Percentiles rank a stretch among this genome's conserved stretches.
Evolutionary conservation across 306 rosid species (phyloP).

Genomic region (Leucaena leucocephala): DNA sequence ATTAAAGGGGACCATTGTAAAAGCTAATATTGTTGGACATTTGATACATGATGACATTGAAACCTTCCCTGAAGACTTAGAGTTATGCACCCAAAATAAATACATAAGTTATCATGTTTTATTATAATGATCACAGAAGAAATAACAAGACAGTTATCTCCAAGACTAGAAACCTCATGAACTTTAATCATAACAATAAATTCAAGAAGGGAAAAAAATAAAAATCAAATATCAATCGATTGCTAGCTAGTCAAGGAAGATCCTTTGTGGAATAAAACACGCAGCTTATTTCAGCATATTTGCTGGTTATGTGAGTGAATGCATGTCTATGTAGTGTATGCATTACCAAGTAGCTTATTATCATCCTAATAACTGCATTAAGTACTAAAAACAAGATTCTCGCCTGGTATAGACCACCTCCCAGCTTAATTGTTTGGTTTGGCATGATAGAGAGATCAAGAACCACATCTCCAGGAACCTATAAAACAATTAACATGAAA

Average conservation of each 20-base stretch:
- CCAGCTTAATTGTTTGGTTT: constrained; percentile 88
- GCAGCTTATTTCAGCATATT: not conserved
- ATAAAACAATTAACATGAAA: constrained; percentile 17
- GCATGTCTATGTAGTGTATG: not conserved
- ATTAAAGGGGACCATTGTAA: not conserved
- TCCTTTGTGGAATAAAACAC: not conserved
- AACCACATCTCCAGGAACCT: constrained; percentile 91
- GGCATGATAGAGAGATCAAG: constrained; percentile 81
- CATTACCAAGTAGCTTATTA: not conserved
- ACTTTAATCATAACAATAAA: not conserved
- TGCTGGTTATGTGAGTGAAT: not conserved
- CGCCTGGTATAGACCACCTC: constrained; percentile 88
- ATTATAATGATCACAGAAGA: constrained; percentile 5
- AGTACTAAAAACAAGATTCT: constrained; percentile 12
- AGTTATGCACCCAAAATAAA: not conserved
- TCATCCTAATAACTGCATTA: not conserved
- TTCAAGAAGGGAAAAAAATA: not conserved
- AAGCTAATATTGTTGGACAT: not conserved
- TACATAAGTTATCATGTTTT: not conserved
- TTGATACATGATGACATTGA: not conserved
- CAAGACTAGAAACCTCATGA: not conserved
- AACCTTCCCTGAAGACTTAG: not conserved
- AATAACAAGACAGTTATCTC: constrained; percentile 9
- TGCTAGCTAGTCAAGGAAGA: not conserved
- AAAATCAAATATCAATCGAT: constrained; percentile 2